Evolutionary conservation across 345 rosid genomes (phyloP).

Genomic region (Euphorbia lathyris): DNA sequence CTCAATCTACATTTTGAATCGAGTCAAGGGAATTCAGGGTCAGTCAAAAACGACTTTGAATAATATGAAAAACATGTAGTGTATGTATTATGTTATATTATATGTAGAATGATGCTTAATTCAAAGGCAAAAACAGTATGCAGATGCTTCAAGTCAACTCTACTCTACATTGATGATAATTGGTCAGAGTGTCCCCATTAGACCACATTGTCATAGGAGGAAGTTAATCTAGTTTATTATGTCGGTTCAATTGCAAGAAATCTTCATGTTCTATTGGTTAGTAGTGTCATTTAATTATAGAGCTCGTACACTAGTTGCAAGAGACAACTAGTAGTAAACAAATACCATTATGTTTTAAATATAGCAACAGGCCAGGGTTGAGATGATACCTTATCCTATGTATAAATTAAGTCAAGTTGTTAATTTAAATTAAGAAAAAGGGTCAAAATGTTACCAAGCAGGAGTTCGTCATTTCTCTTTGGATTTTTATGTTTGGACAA

Average conservation of each 20-base stretch:
- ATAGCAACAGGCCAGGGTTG: too few species aligned
- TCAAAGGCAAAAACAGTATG: background rate
- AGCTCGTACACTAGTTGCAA: background rate
- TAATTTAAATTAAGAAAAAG: constrained; percentile 1
- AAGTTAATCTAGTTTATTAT: background rate
- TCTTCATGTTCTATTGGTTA: background rate
- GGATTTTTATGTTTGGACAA: constrained; percentile 47
- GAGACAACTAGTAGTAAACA: background rate
- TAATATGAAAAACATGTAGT: too few species aligned
- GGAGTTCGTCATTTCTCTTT: constrained; percentile 76
- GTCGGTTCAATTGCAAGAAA: background rate
- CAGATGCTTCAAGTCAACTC: constrained; percentile 4
- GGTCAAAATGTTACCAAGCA: constrained; percentile 64
- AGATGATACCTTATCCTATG: too few species aligned
- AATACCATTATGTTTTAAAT: too few species aligned
- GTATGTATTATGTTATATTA: too few species aligned
- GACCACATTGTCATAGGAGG: background rate
- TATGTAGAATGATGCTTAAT: background rate
- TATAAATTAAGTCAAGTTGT: background rate
- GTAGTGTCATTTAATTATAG: background rate
- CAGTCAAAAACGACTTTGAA: too few species aligned
- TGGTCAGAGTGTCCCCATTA: background rate
- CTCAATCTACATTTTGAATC: too few species aligned
- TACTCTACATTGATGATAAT: background rate
- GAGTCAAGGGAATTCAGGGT: too few species aligned